Evolutionary conservation across 2,329 filamentous ascomycete genomes (phyloP).

Genomic region (Xylariaceae sp.): DNA sequence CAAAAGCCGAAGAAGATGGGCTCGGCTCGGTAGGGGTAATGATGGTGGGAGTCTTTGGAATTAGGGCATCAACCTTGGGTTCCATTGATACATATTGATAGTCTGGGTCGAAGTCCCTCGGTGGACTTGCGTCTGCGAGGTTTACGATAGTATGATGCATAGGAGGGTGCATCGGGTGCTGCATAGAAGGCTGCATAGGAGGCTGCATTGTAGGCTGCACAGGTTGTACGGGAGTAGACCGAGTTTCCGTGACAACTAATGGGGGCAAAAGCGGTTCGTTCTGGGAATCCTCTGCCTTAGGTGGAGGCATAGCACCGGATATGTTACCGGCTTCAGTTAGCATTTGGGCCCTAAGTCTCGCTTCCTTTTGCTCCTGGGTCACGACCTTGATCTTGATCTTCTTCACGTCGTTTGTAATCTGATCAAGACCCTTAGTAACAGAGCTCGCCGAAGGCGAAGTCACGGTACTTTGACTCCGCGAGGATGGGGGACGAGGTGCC

Average conservation of each 20-base stretch:
- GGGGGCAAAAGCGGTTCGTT: not conserved
- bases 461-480: not conserved
- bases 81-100: constrained; percentile 2
- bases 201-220: too few species aligned
- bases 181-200: too few species aligned
- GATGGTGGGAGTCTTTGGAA: constrained; percentile 18
- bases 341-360: constrained; percentile 37
- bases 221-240: not conserved
- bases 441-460: not conserved
- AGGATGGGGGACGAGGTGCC: constrained; percentile 19
- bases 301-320: not conserved
- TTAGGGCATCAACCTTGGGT: constrained; percentile 1
- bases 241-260: not conserved
- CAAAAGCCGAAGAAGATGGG: constrained; percentile 17
- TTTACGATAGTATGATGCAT: not conserved
- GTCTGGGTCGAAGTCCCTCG: not conserved
- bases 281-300: constrained; percentile 1
- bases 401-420: constrained; percentile 54
- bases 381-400: constrained; percentile 59
- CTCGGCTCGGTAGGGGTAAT: constrained; percentile 19
- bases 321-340: constrained; percentile 9
- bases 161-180: too few species aligned
- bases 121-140: not conserved
- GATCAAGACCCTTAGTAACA: constrained; percentile 43
- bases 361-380: constrained; percentile 54